These are phyloP conservation scores for Hypoxylon sp. DNA, from an alignment of 2,329 filamentous ascomycete species.

Conservation along the genomic window DNA sequence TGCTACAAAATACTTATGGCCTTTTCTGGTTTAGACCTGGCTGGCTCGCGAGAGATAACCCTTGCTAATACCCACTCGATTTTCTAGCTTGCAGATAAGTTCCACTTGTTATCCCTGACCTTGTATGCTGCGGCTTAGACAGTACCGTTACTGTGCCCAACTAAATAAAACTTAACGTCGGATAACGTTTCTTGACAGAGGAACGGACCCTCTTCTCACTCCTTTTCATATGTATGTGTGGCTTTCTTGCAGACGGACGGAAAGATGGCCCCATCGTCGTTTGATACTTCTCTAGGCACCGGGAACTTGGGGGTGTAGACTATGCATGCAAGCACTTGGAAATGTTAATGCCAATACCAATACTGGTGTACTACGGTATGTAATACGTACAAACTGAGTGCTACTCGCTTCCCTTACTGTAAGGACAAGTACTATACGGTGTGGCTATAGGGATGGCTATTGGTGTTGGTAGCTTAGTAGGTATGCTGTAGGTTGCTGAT, in stretches of 20 bases:
- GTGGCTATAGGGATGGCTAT: not conserved
- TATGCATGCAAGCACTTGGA: constrained; percentile 21
- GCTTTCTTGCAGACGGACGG: constrained; percentile 38
- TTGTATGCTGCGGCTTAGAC: constrained; percentile 20
- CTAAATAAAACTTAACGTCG: constrained; percentile 29
- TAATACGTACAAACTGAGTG: constrained; percentile 3
- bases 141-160: constrained; percentile 15
- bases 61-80: constrained; percentile 21
- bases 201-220: constrained; percentile 8
- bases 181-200: constrained; percentile 21
- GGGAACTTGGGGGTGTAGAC: not conserved
- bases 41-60: constrained; percentile 16
- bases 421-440: not conserved
- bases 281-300: constrained; percentile 37
- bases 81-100: constrained; percentile 17
- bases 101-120: constrained; percentile 20
- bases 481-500: not conserved
- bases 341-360: constrained; percentile 9
- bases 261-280: constrained; percentile 39
- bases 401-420: constrained; percentile 18
- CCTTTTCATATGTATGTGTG: constrained; percentile 31
- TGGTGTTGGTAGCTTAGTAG: not conserved
- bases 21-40: constrained; percentile 25
- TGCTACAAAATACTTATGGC: constrained; percentile 29
- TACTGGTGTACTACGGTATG: too few relatives aligned